Evolutionary conservation across 148 eudicot genomes (phyloP), one percentile per base, ranked within the genome.

Genomic region (Vaccinium darrowii): DNA sequence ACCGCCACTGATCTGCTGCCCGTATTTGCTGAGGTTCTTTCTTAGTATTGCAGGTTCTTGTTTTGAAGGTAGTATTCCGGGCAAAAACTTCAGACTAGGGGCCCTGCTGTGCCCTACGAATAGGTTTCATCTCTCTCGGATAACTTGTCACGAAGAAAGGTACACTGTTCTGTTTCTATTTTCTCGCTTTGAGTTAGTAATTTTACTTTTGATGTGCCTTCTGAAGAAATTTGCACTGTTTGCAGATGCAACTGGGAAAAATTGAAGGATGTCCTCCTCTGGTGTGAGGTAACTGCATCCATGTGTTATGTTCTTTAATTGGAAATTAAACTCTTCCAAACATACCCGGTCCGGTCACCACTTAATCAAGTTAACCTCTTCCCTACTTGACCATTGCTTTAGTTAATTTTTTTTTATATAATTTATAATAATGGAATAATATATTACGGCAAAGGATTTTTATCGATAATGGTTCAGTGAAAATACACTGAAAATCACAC

Each of bases 1-100:
- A 25, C 19, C 5, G 2, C 12, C 19, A 5, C 9, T 15, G 15
- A 12, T 30, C 65, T 79, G 25, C 54, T 62, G 73, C 33, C 51
- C 11, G 3, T 79, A 30, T 77, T 84, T 51, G 43, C 13, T 53
- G 83, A 79, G 39, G 83, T n/a, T 84, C 67, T 33, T 75, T 14
- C 65, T 19, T 23, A 78, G 58, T 50, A 25, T 63, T 52, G 52
- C 82, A 84, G 86, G 82, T 67, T 52, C 23, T 30, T 78, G 75
- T 23, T 53, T 52, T 30, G 74, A 1, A 27, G 74, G 43, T 30
- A 69, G 39, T 69, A 30, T 14, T 12, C 74, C 18, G 5, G 58
- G 74, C 74, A 13, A 25, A 69, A 27, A 30, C 74, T 27, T 69
- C 7, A 15, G 74, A 69, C 13, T 13, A 10, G 33, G 33, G 71